Conservation (phyloP, 139 green algal genomes). For the Diplosphaera chodatii region DNA sequence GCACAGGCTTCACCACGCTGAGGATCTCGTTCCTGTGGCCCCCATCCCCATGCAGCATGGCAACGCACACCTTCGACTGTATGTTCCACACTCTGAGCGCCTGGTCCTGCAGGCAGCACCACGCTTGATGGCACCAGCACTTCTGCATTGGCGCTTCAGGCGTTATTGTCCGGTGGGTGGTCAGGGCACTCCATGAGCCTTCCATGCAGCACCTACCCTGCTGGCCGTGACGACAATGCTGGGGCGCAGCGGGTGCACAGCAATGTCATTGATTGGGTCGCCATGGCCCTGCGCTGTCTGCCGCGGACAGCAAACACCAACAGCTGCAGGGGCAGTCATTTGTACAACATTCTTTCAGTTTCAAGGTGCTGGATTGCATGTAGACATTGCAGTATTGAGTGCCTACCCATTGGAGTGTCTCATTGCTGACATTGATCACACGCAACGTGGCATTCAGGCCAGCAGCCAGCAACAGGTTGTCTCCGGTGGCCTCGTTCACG, state of each 20-base stretch:
- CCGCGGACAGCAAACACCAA: too few relatives aligned
- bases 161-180: too few relatives aligned
- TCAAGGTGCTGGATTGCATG: too few relatives aligned
- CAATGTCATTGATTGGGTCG: slow-evolving; percentile 67
- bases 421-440: slow-evolving; percentile 37
- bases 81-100: slow-evolving; percentile 56
- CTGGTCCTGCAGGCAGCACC: slow-evolving; percentile 35
- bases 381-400: too few relatives aligned
- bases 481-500: slow-evolving; percentile 22
- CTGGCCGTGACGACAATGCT: slow-evolving; percentile 58
- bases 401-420: slow-evolving; percentile 28
- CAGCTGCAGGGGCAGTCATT: background rate
- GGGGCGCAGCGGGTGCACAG: slow-evolving; percentile 46
- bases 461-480: slow-evolving; percentile 61
- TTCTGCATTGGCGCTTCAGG: too few relatives aligned
- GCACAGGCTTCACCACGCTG: slow-evolving; percentile 28
- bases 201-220: slow-evolving; percentile 33
- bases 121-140: too few relatives aligned
- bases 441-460: slow-evolving; percentile 51
- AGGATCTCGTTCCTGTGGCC: slow-evolving; percentile 72
- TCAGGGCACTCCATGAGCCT: too few relatives aligned
- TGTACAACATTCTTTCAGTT: too few relatives aligned
- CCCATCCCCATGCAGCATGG: slow-evolving; percentile 49
- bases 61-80: slow-evolving; percentile 36
- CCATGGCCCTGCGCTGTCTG: slow-evolving; percentile 62